Evolutionary conservation across 2,329 filamentous ascomycete genomes (phyloP).

Genomic region (Apiospora koreana): DNA sequence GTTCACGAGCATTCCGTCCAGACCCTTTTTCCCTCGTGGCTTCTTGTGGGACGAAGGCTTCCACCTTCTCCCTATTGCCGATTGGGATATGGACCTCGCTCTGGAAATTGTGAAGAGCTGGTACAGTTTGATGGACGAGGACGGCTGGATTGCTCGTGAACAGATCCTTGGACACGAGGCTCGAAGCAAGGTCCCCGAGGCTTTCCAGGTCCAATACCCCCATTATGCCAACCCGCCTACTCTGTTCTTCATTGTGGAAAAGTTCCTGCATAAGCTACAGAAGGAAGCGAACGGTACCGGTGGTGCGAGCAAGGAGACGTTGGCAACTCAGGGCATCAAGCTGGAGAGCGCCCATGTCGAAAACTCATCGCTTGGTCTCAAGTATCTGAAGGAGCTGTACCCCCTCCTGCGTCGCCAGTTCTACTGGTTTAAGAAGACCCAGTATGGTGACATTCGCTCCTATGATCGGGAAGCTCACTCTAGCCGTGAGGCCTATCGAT

Average conservation of each 20-base stretch:
- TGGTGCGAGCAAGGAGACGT: conserved; percentile 42
- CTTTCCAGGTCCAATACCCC: conserved; percentile 95
- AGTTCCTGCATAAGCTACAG: conserved; percentile 78
- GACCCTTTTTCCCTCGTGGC: conserved; percentile 93
- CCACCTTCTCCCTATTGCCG: conserved; percentile 84
- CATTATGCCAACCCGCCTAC: conserved; percentile 98
- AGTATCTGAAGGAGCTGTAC: conserved; percentile 77
- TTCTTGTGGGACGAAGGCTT: conserved; percentile 99
- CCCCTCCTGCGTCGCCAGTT: conserved; percentile 85
- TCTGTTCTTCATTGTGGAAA: conserved; percentile 84
- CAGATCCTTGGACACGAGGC: conserved; percentile 92
- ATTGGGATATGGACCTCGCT: conserved; percentile 91
- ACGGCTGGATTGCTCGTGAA: conserved; percentile 96
- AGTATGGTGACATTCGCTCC: conserved; percentile 81
- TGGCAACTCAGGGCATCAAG: conserved; percentile 41
- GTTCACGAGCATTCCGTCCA: conserved; percentile 87
- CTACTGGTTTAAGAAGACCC: conserved; percentile 89
- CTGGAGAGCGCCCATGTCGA: conserved; percentile 67
- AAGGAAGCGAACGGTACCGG: conserved; percentile 49
- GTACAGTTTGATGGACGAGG: conserved; percentile 94
- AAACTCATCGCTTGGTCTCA: conserved; percentile 65
- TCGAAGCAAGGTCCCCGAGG: conserved; percentile 86
- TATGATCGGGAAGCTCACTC: conserved; percentile 89
- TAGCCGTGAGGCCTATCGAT: conserved; percentile 83
- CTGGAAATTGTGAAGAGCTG: conserved; percentile 90